Conservation (phyloP, 1,284 basidiomycete species). For the Salmacisia buchloeana region DNA sequence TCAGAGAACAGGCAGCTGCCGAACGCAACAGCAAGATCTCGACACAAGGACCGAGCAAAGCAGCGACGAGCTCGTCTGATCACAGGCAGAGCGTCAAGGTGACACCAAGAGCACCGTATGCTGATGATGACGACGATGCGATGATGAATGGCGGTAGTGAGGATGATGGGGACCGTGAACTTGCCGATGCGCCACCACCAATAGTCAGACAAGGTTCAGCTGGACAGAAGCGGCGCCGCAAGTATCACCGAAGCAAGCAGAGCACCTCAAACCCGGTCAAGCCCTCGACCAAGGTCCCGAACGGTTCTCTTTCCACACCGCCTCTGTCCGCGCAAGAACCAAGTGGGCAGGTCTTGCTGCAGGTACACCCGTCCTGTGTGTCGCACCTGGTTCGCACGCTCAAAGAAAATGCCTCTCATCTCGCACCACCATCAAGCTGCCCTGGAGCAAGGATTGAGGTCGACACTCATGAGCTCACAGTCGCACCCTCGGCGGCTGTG, state of each 20-base stretch:
- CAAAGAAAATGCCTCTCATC: background rate
- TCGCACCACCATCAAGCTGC: background rate
- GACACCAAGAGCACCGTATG: background rate
- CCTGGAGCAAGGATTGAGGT: background rate
- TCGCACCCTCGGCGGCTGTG: background rate
- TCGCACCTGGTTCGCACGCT: background rate
- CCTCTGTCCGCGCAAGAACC: background rate
- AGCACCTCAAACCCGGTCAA: background rate
- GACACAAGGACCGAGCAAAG: background rate
- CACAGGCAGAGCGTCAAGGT: background rate
- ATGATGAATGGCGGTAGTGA: background rate
- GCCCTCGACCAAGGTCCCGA: too few relatives aligned
- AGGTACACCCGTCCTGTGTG: background rate
- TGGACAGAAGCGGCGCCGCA: background rate
- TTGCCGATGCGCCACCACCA: too few relatives aligned
- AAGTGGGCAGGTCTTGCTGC: background rate
- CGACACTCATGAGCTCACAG: background rate
- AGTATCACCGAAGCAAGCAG: background rate
- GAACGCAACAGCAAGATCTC: background rate
- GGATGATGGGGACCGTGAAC: background rate
- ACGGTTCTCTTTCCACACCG: background rate
- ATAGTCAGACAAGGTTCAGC: too few relatives aligned
- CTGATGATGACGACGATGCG: conserved; percentile 2
- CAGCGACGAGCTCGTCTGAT: background rate
- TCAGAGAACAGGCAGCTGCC: background rate